Evolutionary conservation across 129 eudicot genomes (phyloP), one percentile per base, ranked within the genome.

Genomic region (Escallonia rubra): DNA sequence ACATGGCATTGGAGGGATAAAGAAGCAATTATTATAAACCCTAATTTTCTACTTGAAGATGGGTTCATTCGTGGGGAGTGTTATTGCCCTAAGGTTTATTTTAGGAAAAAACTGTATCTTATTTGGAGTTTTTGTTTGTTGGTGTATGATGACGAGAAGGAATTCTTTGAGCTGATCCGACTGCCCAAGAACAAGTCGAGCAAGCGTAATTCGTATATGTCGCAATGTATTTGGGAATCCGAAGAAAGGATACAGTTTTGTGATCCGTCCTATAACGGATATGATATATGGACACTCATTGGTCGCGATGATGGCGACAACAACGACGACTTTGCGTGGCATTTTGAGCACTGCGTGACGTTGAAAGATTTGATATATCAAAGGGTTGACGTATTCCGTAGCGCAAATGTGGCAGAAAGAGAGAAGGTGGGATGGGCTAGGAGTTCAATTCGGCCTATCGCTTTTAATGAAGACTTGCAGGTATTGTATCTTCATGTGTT

Each of bases 381-480:
- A 50, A 47, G 34, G 44, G 49, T 47, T 65, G 69, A 65, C 1
- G 5, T 39, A 8, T 39, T 65, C 3, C 4, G 39, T 51, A 6
- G 9, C 7, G 34, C 12, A 38, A 44, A 44, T n/a, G 53, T 4
- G 46, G 47, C 16, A 3, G 44, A 34, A 9, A 65, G 38, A 39
- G 4, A 6, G 10, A 40, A 15, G 64, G 16, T 59, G 59, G 61
- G 66, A 3, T 39, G 10, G 66, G 39, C 43, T 13, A 8, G 11
- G 50, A 61, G 23, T 60, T 7, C 38, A 10, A 42, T 60, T 41
- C 52, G 44, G 45, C 75, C 75, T 11, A 55, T 53, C 45, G 59
- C 61, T 8, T 61, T 71, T 34, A 61, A 50, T 63, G 75, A 71
- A 13, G 75, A 71, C 23, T 49, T 71, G 49, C 75, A 71, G 52